A percentile compares a stretch with the other conserved stretches of the same genome.
phyloP scores from a whole-genome alignment of 768 basidiomycete genomes.

The Clitopilus passeckerianus region DNA sequence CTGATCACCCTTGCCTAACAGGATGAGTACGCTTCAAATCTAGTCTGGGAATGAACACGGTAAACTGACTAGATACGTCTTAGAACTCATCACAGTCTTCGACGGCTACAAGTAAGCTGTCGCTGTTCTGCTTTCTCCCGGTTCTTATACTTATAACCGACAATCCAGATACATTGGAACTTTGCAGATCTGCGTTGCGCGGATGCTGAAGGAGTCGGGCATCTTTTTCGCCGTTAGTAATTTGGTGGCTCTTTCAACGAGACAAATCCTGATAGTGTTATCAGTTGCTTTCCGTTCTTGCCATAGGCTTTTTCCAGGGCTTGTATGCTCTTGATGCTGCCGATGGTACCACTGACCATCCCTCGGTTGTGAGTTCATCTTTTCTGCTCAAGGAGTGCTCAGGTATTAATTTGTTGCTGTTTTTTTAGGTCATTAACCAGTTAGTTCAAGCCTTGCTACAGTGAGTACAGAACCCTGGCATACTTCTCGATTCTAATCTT shows the following conservation, averaged over 20 bases:
- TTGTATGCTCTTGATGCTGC: constrained; percentile 89
- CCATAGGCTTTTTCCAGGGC: constrained; percentile 80
- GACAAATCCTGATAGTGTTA: not conserved
- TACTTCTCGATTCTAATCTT: not conserved
- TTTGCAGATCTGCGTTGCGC: constrained; percentile 89
- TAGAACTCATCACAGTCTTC: constrained; percentile 77
- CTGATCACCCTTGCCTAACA: constrained; percentile 16
- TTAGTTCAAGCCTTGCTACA: constrained; percentile 81
- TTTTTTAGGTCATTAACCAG: constrained; percentile 57
- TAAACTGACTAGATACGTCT: not conserved
- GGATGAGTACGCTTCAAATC: constrained; percentile 68
- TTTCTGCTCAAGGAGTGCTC: not conserved
- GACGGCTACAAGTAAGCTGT: constrained; percentile 70
- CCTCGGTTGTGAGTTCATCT: constrained; percentile 34
- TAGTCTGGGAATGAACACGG: not conserved
- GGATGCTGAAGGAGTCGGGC: constrained; percentile 91
- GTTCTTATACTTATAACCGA: not conserved
- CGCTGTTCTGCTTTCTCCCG: not conserved
- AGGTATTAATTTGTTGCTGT: not conserved
- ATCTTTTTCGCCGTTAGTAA: constrained; percentile 83
- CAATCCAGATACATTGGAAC: constrained; percentile 72
- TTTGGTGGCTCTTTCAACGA: not conserved
- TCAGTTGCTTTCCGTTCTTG: constrained; percentile 78
- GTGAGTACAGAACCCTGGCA: constrained; percentile 30
- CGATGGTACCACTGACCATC: constrained; percentile 65